These are phyloP conservation scores for Saitozyma podzolica DNA, from an alignment of 768 basidiomycete genomes.

Conservation along the genomic window DNA sequence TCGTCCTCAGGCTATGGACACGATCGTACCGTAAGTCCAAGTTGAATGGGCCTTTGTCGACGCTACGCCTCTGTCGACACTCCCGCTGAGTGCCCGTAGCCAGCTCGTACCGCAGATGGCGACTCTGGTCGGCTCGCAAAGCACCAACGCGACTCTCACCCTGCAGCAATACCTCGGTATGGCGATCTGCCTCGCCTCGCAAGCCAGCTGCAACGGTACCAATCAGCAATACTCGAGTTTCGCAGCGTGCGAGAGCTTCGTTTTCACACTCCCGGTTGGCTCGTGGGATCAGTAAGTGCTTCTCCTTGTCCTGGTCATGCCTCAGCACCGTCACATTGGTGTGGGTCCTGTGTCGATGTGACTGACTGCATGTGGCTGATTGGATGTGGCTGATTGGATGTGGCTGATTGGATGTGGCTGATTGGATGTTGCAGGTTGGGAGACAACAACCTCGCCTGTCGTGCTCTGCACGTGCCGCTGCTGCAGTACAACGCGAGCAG, in stretches of 20 bases:
- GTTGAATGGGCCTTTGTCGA: background rate
- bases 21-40: background rate
- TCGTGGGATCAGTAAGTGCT: no score
- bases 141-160: slow-evolving; percentile 12
- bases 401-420: background rate
- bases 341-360: no score
- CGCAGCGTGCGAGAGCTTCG: slow-evolving; percentile 15
- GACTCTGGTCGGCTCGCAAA: slow-evolving; percentile 7
- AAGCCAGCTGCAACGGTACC: slow-evolving; percentile 18
- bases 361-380: no score
- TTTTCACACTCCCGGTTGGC: slow-evolving; percentile 9
- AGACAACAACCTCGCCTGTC: slow-evolving; percentile 37
- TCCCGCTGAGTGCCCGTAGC: background rate
- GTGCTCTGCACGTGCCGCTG: slow-evolving; percentile 26
- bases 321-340: background rate
- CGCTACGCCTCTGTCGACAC: background rate
- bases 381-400: slow-evolving; percentile 3
- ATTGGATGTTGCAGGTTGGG: slow-evolving; percentile 3
- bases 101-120: slow-evolving; percentile 36
- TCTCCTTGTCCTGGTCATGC: background rate
- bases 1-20: slow-evolving; percentile 4
- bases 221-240: slow-evolving; percentile 25
- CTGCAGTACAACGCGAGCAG: slow-evolving; percentile 18
- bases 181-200: slow-evolving; percentile 14
- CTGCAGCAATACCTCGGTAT: slow-evolving; percentile 28